phyloP scores from a whole-genome alignment of 2,329 filamentous ascomycete species.

The Stagonosporopsis cucurbitacearum region DNA sequence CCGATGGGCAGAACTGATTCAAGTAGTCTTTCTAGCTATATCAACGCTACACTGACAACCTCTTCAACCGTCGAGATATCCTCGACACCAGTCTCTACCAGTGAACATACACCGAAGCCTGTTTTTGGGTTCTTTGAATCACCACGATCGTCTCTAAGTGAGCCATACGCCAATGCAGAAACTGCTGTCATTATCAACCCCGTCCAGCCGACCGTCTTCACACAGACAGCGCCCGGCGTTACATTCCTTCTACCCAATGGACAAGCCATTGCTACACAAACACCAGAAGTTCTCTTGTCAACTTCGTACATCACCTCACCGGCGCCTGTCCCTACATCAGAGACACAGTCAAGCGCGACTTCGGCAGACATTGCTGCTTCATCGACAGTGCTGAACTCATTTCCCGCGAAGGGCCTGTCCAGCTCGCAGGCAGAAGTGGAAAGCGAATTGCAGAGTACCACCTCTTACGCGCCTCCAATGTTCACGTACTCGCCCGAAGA shows the following conservation, averaged over 20 bases:
- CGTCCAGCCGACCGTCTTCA: constrained; percentile 38
- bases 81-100: neutral
- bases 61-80: constrained; percentile 8
- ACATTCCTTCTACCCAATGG: constrained; percentile 44
- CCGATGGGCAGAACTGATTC: neutral
- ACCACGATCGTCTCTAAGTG: constrained; percentile 9
- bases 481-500: constrained; percentile 38
- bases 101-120: neutral
- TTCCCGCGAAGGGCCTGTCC: constrained; percentile 15
- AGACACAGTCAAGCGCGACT: constrained; percentile 20
- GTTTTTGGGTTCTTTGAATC: neutral
- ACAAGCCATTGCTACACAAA: constrained; percentile 39
- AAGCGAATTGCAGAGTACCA: constrained; percentile 22
- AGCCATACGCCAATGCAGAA: constrained; percentile 33
- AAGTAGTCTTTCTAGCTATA: constrained; percentile 34
- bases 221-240: constrained; percentile 34
- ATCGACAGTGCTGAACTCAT: constrained; percentile 4
- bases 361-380: constrained; percentile 6
- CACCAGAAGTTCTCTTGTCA: constrained; percentile 36
- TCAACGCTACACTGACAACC: constrained; percentile 32
- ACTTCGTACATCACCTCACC: constrained; percentile 40
- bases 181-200: constrained; percentile 45
- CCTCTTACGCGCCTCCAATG: constrained; percentile 24
- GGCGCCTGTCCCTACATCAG: constrained; percentile 22
- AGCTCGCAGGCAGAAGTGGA: constrained; percentile 24